Evolutionary conservation across 2,329 filamentous ascomycete species (phyloP).

Genomic region (Talaromyces sp.): DNA sequence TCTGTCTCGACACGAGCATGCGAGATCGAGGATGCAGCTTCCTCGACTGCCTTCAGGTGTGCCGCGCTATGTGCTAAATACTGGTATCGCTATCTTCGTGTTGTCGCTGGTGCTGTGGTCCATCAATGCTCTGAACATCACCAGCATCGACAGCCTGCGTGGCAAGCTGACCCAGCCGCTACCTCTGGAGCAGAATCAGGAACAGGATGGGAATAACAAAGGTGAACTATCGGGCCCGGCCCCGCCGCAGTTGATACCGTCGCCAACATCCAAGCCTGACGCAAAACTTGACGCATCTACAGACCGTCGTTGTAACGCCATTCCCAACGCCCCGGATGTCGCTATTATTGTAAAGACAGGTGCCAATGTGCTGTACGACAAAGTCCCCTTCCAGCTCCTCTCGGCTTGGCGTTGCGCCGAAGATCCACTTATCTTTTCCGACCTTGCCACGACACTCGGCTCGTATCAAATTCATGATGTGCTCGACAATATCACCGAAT

Average conservation of each 20-base stretch:
- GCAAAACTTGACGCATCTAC: conserved; percentile 7
- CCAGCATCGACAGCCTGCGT: conserved; percentile 1
- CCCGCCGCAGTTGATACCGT: not conserved
- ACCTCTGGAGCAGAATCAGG: not conserved
- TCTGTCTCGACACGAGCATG: not conserved
- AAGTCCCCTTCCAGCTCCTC: conserved; percentile 56
- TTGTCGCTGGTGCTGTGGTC: conserved; percentile 14
- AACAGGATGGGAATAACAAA: not conserved
- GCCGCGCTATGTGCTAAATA: conserved; percentile 16
- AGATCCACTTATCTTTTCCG: conserved; percentile 51
- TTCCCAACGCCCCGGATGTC: conserved; percentile 50
- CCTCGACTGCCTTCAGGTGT: conserved; percentile 14
- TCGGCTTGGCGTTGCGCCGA: conserved; percentile 52
- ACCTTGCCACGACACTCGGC: conserved; percentile 34
- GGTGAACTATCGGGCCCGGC: not conserved
- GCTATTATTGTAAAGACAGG: conserved; percentile 59
- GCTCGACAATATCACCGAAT: conserved; percentile 38
- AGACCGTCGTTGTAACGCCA: conserved; percentile 38
- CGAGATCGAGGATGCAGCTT: conserved; percentile 16
- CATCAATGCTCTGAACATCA: conserved; percentile 13
- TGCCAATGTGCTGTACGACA: conserved; percentile 54
- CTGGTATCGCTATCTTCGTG: conserved; percentile 16
- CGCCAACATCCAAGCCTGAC: not conserved
- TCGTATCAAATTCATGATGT: conserved; percentile 34
- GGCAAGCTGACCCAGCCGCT: conserved; percentile 13